Evolutionary conservation across 208 protist genomes (phyloP).

Genomic region (Acanthamoeba healyi): DNA sequence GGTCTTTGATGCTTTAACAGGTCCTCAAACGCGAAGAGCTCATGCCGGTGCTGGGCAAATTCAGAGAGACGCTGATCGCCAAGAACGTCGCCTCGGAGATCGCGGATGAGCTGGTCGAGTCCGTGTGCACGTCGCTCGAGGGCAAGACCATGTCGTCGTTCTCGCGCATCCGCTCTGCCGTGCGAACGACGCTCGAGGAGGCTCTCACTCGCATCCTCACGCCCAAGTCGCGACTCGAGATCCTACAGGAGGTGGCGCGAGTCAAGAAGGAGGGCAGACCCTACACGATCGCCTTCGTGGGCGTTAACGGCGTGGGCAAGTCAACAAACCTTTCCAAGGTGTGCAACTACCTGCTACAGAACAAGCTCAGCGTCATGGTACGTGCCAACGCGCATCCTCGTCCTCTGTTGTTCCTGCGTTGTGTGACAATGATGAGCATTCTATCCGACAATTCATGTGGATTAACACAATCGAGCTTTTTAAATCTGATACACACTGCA

Average conservation of each 20-base stretch:
- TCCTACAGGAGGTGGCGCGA: constrained; percentile 94
- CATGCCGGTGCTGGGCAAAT: constrained; percentile 92
- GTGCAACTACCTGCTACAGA: constrained; percentile 96
- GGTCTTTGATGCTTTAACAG: constrained; percentile 77
- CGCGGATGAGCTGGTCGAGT: constrained; percentile 96
- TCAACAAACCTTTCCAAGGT: constrained; percentile 99
- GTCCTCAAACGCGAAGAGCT: constrained; percentile 94
- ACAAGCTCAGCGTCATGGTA: constrained; percentile 93
- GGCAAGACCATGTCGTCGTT: constrained; percentile 96
- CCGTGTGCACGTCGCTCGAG: constrained; percentile 93
- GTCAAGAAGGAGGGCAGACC: constrained; percentile 91
- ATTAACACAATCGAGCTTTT: constrained; percentile 57
- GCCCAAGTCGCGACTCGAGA: constrained; percentile 96
- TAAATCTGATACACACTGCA: neutral
- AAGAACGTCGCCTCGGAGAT: constrained; percentile 99
- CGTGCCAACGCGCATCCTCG: neutral
- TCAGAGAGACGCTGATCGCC: constrained; percentile 95
- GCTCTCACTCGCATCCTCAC: constrained; percentile 96
- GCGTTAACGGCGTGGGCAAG: constrained; percentile 99
- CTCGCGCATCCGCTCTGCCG: constrained; percentile 84
- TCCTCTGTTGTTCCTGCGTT: neutral
- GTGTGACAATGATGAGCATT: constrained; percentile 8
- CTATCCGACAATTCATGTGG: constrained; percentile 22
- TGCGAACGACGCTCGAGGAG: constrained; percentile 93
- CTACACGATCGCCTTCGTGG: constrained; percentile 98